Percentiles rank a stretch among this genome's conserved stretches.
phyloP scores from a whole-genome alignment of 2,329 filamentous ascomycete species.

The Hymenoscyphus albidus region DNA sequence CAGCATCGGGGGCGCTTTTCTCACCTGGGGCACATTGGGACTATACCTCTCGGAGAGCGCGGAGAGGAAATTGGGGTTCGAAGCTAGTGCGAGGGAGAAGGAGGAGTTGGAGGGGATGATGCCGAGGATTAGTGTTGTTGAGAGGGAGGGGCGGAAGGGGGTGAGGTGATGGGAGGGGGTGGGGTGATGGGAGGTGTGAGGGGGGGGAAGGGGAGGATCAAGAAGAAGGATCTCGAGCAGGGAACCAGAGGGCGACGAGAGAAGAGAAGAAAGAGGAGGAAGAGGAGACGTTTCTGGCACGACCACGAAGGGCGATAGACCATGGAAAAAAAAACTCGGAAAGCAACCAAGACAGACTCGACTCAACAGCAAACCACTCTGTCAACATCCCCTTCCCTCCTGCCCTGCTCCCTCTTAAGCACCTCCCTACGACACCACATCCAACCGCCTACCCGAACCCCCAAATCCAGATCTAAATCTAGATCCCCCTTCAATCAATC shows the following conservation, averaged over 20 bases:
- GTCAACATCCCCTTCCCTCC: too few species aligned
- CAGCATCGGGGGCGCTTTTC: conserved; percentile 67
- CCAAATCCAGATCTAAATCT: too few species aligned
- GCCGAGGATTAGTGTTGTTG: conserved; percentile 60
- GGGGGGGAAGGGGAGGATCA: too few species aligned
- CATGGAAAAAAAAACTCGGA: neutral
- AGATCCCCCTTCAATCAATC: too few species aligned
- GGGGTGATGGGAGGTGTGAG: neutral
- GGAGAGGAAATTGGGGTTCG: conserved; percentile 70
- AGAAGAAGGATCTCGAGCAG: too few species aligned
- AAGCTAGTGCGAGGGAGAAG: conserved; percentile 69
- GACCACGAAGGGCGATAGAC: neutral
- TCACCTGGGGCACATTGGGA: conserved; percentile 72
- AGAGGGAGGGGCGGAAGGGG: conserved; percentile 38
- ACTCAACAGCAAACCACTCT: neutral
- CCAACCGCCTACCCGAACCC: too few species aligned
- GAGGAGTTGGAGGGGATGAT: conserved; percentile 58
- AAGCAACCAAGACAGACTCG: too few species aligned
- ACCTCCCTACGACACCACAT: too few species aligned
- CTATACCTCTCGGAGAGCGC: conserved; percentile 69
- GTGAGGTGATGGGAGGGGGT: neutral
- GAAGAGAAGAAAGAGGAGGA: neutral
- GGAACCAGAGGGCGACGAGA: neutral
- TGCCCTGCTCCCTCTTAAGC: too few species aligned
- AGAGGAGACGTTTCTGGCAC: neutral